Evolutionary conservation across 768 basidiomycete species (phyloP), one percentile per base, ranked within the genome.

Genomic region (Gymnopilus dilepis): DNA sequence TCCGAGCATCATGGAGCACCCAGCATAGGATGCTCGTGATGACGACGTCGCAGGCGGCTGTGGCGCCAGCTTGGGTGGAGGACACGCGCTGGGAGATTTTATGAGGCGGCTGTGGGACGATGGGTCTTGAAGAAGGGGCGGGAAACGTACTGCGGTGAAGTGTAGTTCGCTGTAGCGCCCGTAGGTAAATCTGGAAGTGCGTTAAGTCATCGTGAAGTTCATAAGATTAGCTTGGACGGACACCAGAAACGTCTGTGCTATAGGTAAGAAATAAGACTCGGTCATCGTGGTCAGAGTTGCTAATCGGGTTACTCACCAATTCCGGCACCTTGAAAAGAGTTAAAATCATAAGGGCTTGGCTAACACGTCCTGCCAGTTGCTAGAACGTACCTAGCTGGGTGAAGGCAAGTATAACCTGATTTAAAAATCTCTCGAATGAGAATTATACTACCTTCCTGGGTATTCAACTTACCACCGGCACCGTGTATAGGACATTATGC

Each of bases 41-140:
- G 4, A 56, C 53, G 28, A 61, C 42, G n/a, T 61, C 60, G 17
- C 60, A 61, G 31, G 60, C 60, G 2, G 60, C 54, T 7, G 60
- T 57, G 12, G 60, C 53, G 6, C 55, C 60, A 37, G 54, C 45
- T 56, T 61, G 60, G 8, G 60, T 61, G 7, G 54, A 61, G 9
- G 60, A 58, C 13, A 57, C 47, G 6, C 47, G 60, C 53, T 28
- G 41, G 19, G 28, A n/a, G 24, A 47, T n/a, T n/a, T n/a, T n/a
- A n/a, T 56, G 40, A 19, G 59, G 45, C 33, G 9, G 50, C 11
- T 19, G 19, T 7, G 34, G n/a, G n/a, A 4, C 11, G 11, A 7
- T 9, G n/a, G n/a, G 5, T 11, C 33, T 37, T 2, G 7, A n/a
- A 34, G 5, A 22, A 4, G 21, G 22, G 11, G 7, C 2, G 22